Evolutionary conservation across 495 filamentous ascomycete genomes (phyloP).

Genomic region (Oidiodendron maius): DNA sequence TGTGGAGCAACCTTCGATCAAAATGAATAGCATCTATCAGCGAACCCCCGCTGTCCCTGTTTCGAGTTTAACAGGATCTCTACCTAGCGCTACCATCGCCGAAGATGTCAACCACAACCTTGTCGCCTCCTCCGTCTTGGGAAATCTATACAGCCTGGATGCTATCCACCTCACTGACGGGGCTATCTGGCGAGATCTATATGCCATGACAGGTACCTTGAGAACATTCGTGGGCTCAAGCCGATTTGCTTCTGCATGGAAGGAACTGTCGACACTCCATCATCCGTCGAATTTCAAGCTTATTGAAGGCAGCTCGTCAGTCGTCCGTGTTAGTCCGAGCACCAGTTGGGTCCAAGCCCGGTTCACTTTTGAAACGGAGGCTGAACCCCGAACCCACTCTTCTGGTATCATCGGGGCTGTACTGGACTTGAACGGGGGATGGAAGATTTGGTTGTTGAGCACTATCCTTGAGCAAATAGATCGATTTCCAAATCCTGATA

Average conservation of each 20-base stretch:
- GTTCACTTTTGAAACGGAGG: slow-evolving; percentile 8
- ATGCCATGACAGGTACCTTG: slow-evolving; percentile 8
- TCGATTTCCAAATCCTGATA: slow-evolving; percentile 6
- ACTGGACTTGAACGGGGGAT: neutral
- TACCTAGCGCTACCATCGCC: slow-evolving; percentile 3
- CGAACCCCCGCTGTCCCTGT: neutral
- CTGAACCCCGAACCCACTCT: neutral
- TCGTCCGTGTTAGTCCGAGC: neutral
- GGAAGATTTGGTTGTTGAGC: slow-evolving; percentile 15
- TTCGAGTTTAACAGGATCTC: slow-evolving; percentile 24
- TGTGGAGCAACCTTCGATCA: too few relatives aligned
- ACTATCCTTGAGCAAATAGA: slow-evolving; percentile 12
- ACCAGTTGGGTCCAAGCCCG: neutral
- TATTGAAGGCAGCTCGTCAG: neutral
- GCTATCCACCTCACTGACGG: slow-evolving; percentile 1
- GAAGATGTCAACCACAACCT: neutral
- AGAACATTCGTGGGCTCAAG: slow-evolving; percentile 8
- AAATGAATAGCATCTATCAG: too few relatives aligned
- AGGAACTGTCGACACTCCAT: neutral
- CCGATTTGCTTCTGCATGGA: neutral
- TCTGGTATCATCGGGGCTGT: slow-evolving; percentile 2
- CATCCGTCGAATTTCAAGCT: neutral
- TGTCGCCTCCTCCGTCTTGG: neutral
- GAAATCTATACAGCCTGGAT: neutral
- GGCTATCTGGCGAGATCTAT: slow-evolving; percentile 13